These are phyloP conservation scores for Spinellus fusiger DNA, from an alignment of 192 early-diverging fungal species.

Conservation along the genomic window DNA sequence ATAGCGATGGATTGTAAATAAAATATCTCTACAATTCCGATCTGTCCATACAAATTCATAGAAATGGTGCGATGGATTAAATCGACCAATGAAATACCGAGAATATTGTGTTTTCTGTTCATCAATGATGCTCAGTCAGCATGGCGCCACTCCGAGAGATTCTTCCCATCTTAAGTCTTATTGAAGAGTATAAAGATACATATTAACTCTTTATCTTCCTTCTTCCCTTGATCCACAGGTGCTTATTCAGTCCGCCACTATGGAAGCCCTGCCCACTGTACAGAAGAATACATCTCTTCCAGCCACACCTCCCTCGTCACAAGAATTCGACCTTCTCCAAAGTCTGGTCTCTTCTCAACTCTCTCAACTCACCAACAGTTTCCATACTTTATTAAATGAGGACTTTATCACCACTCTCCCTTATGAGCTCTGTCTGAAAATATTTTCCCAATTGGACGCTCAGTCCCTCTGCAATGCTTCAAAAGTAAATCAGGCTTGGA, in stretches of 20 bases:
- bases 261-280: too few species aligned
- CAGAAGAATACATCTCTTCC: too few species aligned
- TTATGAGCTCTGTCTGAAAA: constrained; percentile 71
- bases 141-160: too few species aligned
- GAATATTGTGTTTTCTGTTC: not conserved
- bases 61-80: not conserved
- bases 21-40: not conserved
- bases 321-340: too few species aligned
- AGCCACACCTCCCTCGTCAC: too few species aligned
- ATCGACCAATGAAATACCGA: not conserved
- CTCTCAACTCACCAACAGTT: constrained; percentile 65
- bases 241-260: too few species aligned
- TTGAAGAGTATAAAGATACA: too few species aligned
- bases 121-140: not conserved
- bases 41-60: not conserved
- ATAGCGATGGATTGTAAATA: not conserved
- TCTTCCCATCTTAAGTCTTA: too few species aligned
- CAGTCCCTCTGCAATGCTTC: constrained; percentile 85
- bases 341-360: constrained; percentile 84
- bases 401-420: constrained; percentile 78
- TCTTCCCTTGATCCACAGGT: too few species aligned
- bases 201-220: too few species aligned
- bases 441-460: constrained; percentile 88
- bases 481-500: constrained; percentile 82
- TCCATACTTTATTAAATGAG: constrained; percentile 70